Evolutionary conservation across 192 early-diverging fungal species (phyloP).

Genomic region (Coemansia reversa): DNA sequence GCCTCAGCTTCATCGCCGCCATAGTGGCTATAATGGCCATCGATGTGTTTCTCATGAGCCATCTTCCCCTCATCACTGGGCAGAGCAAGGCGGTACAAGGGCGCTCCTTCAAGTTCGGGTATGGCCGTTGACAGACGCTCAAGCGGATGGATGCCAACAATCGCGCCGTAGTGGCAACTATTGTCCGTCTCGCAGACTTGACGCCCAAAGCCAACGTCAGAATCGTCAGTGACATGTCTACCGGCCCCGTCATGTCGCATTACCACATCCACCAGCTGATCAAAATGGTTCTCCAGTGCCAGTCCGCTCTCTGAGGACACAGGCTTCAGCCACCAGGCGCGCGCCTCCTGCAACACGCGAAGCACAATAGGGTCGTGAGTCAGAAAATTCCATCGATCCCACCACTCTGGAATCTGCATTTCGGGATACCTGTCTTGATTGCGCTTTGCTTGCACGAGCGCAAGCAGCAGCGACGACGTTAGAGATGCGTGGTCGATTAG

Average conservation of each 20-base stretch:
- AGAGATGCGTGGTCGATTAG: constrained; percentile 52
- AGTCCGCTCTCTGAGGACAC: constrained; percentile 8
- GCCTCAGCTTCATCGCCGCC: background rate
- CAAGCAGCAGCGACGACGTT: constrained; percentile 46
- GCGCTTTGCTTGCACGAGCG: constrained; percentile 36
- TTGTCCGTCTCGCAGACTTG: constrained; percentile 15
- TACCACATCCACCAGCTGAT: constrained; percentile 26
- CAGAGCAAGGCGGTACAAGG: constrained; percentile 22
- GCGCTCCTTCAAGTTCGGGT: constrained; percentile 27
- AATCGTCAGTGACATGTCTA: constrained; percentile 1
- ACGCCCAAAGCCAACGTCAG: background rate
- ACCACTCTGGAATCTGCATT: constrained; percentile 40
- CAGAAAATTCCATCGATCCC: constrained; percentile 49
- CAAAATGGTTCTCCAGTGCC: constrained; percentile 27
- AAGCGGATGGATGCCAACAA: constrained; percentile 40
- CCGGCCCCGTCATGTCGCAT: constrained; percentile 17
- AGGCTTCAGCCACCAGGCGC: constrained; percentile 34
- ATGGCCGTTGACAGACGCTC: constrained; percentile 6
- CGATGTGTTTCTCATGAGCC: background rate
- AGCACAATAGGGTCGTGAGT: constrained; percentile 42
- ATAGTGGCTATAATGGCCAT: background rate
- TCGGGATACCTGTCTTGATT: constrained; percentile 46
- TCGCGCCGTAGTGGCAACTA: constrained; percentile 21
- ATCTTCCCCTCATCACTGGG: constrained; percentile 10
- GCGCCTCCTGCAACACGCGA: constrained; percentile 47